A percentile compares a stretch with the other conserved stretches of the same genome.
Evolutionary conservation across 2,329 filamentous ascomycete genomes (phyloP).

Genomic region (Endoconidiophora laricicola): DNA sequence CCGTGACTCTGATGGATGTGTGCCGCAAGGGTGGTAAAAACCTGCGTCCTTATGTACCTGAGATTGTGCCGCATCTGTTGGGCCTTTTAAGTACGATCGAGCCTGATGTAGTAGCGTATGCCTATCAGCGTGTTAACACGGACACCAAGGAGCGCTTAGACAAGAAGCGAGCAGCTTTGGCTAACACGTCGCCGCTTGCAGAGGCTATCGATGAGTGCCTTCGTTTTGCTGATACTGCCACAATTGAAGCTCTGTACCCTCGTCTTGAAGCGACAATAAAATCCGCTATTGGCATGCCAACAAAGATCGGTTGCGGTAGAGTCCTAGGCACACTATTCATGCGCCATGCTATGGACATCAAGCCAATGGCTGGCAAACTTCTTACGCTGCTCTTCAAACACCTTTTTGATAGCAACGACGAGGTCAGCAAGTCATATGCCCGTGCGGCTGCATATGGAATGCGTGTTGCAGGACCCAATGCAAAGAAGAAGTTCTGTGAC

Average conservation of each 20-base stretch:
- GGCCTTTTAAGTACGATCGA: slow-evolving; percentile 75
- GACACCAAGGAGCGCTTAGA: slow-evolving; percentile 82
- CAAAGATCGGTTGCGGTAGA: slow-evolving; percentile 79
- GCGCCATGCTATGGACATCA: slow-evolving; percentile 58
- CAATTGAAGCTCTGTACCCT: slow-evolving; percentile 60
- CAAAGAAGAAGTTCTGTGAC: slow-evolving; percentile 33
- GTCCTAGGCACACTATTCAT: slow-evolving; percentile 75
- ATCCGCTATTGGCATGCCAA: slow-evolving; percentile 74
- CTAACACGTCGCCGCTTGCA: slow-evolving; percentile 75
- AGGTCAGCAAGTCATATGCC: slow-evolving; percentile 79
- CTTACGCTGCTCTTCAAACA: slow-evolving; percentile 65
- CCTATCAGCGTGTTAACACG: slow-evolving; percentile 79
- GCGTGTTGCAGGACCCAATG: slow-evolving; percentile 34
- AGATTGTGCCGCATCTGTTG: slow-evolving; percentile 66
- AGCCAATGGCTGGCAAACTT: slow-evolving; percentile 58
- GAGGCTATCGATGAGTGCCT: slow-evolving; percentile 83
- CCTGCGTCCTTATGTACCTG: slow-evolving; percentile 64
- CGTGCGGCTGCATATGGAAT: slow-evolving; percentile 74
- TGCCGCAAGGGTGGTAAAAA: slow-evolving; percentile 75
- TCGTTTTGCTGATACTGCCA: slow-evolving; percentile 60
- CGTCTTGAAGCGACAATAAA: slow-evolving; percentile 67
- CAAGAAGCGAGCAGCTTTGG: slow-evolving; percentile 63
- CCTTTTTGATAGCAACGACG: slow-evolving; percentile 81
- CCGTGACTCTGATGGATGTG: slow-evolving; percentile 70
- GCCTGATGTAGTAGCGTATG: slow-evolving; percentile 75